Percentiles rank a stretch among this genome's conserved stretches.
Conservation (phyloP, 164 flowering plant genomes). For the Vitis rupestris region DNA sequence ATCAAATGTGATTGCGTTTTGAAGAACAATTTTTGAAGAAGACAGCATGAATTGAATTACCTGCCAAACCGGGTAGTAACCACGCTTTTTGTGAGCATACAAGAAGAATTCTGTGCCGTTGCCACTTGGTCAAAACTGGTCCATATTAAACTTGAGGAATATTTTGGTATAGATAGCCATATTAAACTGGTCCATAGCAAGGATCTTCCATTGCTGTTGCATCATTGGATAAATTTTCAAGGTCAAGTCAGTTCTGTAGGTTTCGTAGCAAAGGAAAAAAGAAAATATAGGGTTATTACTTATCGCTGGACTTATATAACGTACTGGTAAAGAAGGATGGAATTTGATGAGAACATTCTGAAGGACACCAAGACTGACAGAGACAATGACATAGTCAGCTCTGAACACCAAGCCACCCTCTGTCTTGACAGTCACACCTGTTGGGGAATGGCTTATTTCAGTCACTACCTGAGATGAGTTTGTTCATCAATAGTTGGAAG, state of each 20-base stretch:
- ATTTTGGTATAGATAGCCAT: conserved; percentile 94
- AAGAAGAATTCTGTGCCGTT: conserved; percentile 83
- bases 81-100: conserved; percentile 88
- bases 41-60: conserved; percentile 30
- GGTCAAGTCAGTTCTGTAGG: too few relatives aligned
- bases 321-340: conserved; percentile 15
- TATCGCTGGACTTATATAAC: conserved; percentile 41
- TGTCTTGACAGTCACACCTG: conserved; percentile 68
- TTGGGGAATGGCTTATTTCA: conserved; percentile 77
- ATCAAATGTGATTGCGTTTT: conserved; percentile 4
- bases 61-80: conserved; percentile 98
- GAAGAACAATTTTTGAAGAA: background rate
- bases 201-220: conserved; percentile 81
- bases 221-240: background rate
- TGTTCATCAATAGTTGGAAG: conserved; percentile 16
- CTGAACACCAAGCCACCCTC: conserved; percentile 77
- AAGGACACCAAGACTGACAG: conserved; percentile 92
- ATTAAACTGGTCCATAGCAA: conserved; percentile 70
- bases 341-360: conserved; percentile 81
- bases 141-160: conserved; percentile 84
- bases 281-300: background rate
- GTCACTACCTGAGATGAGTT: conserved; percentile 53
- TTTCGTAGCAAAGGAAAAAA: too few relatives aligned
- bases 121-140: conserved; percentile 84
- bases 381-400: conserved; percentile 74